A percentile compares a stretch with the other conserved stretches of the same genome.
These are phyloP conservation scores for Agrocybe praecox DNA, from an alignment of 768 basidiomycete species.

Conservation along the genomic window DNA sequence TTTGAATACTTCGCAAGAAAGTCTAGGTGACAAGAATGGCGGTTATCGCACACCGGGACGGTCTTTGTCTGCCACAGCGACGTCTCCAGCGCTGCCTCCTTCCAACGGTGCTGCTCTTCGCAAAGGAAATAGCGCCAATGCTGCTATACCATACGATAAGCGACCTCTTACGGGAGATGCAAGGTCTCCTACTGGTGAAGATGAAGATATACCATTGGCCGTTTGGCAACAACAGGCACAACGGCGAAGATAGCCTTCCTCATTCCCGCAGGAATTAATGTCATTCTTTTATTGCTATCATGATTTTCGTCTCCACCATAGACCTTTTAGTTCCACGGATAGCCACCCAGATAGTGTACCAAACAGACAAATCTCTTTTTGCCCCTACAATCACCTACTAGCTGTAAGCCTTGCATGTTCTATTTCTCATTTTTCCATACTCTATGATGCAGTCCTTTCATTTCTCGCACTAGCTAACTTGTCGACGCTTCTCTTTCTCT, in stretches of 20 bases:
- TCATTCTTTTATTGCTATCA: conserved; percentile 1
- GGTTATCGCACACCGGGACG: conserved; percentile 54
- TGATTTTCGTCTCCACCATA: background rate
- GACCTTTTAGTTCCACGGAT: background rate
- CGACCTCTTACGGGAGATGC: conserved; percentile 46
- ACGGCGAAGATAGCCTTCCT: conserved; percentile 49
- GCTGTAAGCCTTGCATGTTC: conserved; percentile 12
- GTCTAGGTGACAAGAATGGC: conserved; percentile 22
- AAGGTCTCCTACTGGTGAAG: conserved; percentile 47
- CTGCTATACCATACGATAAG: conserved; percentile 41
- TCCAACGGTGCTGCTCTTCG: conserved; percentile 53
- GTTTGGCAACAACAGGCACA: conserved; percentile 68
- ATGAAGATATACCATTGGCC: conserved; percentile 82
- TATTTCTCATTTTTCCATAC: conserved; percentile 4
- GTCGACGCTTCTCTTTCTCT: background rate
- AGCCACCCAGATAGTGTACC: background rate
- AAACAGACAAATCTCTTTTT: background rate
- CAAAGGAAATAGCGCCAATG: conserved; percentile 71
- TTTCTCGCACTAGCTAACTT: conserved; percentile 1
- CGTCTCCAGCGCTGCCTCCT: conserved; percentile 34
- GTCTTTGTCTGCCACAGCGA: conserved; percentile 71
- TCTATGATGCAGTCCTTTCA: background rate
- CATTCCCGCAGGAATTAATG: background rate
- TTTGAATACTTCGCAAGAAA: conserved; percentile 37
- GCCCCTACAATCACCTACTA: conserved; percentile 1